Conservation (phyloP, 2,329 filamentous ascomycete genomes). For the Periconia sp. region DNA sequence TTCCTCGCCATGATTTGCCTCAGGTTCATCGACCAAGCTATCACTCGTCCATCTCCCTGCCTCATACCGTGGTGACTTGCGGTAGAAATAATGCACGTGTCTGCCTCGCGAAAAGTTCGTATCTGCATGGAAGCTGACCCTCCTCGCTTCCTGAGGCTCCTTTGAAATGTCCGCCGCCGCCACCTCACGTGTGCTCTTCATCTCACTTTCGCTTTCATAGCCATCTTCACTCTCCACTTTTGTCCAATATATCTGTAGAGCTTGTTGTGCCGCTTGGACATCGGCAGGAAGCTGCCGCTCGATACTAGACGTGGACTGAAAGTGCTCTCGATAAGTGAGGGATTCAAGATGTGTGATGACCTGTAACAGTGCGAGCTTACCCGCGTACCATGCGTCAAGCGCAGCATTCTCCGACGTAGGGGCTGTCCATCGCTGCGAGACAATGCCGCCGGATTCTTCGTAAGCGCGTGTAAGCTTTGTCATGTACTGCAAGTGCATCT, state of each 20-base stretch:
- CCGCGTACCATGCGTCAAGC: conserved; percentile 29
- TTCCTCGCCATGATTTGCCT: conserved; percentile 20
- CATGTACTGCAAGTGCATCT: conserved; percentile 33
- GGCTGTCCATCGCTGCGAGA: conserved; percentile 20
- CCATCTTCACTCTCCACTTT: conserved; percentile 4
- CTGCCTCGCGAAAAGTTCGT: conserved; percentile 30
- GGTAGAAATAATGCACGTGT: conserved; percentile 30
- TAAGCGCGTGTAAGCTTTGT: conserved; percentile 28
- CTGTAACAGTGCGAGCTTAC: conserved; percentile 28
- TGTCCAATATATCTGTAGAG: conserved; percentile 33
- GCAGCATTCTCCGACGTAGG: conserved; percentile 15
- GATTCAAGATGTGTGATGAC: conserved; percentile 27
- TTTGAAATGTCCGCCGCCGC: not conserved
- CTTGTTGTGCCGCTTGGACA: conserved; percentile 30
- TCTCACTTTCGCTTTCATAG: not conserved
- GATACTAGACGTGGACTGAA: no score
- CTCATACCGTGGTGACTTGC: conserved; percentile 35
- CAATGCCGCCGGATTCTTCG: conserved; percentile 24
- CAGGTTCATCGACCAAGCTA: no score
- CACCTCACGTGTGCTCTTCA: no score
- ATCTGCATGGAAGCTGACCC: conserved; percentile 24
- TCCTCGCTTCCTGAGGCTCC: conserved; percentile 10
- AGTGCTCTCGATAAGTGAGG: conserved; percentile 23
- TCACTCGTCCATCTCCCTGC: no score
- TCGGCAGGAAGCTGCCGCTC: conserved; percentile 14